Evolutionary conservation across 140 eudicot genomes (phyloP).

Genomic region (Senecio squalidus): DNA sequence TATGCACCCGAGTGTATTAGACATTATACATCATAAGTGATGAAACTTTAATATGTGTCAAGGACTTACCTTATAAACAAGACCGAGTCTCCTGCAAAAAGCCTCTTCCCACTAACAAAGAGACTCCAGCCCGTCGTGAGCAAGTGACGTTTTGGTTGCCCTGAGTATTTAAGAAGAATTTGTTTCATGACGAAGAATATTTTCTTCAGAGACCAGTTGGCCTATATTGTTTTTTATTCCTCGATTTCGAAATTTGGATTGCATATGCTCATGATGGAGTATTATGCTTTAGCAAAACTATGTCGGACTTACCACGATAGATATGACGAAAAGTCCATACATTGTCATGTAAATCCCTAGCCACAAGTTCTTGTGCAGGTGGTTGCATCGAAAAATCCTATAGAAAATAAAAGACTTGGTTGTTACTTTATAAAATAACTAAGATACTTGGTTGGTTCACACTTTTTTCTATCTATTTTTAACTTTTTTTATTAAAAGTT

Average conservation of each 20-base stretch:
- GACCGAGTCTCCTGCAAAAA: conserved; percentile 93
- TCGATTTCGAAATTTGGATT: not conserved
- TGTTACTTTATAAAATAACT: not conserved
- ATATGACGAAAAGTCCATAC: conserved; percentile 94
- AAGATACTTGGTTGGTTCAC: too few species aligned
- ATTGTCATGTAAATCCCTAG: conserved; percentile 85
- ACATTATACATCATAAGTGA: conserved; percentile 4
- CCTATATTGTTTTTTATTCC: not conserved
- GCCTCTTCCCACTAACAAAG: conserved; percentile 88
- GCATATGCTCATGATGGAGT: not conserved
- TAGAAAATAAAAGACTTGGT: not conserved
- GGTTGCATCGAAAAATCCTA: conserved; percentile 96
- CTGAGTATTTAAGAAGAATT: conserved; percentile 31
- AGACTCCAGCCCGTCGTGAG: conserved; percentile 98
- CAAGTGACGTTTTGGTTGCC: conserved; percentile 97
- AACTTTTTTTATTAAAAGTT: too few species aligned
- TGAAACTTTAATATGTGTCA: conserved; percentile 5
- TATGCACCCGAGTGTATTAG: not conserved
- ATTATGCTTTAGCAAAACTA: not conserved
- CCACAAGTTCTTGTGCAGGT: conserved; percentile 93
- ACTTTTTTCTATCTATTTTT: too few species aligned
- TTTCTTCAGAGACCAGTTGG: not conserved
- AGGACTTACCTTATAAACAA: conserved; percentile 72
- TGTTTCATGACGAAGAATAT: not conserved
- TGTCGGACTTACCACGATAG: conserved; percentile 64